A percentile compares a stretch with the other conserved stretches of the same genome.
These are phyloP conservation scores for Epichloe coenophiala DNA, from an alignment of 2,329 filamentous ascomycete species.

Conservation along the genomic window DNA sequence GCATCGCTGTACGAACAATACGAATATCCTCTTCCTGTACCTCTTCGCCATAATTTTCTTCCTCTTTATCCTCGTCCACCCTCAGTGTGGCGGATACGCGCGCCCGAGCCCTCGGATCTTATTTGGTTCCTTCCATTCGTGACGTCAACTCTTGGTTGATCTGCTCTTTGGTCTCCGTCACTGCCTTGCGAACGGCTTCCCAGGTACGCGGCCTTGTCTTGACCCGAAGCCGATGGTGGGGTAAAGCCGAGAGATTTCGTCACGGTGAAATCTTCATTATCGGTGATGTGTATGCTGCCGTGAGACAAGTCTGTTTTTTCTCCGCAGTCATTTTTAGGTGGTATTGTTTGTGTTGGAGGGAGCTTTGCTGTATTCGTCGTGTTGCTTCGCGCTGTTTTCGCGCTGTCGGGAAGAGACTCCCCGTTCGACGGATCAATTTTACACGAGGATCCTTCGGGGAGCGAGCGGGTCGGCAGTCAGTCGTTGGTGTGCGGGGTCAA, in stretches of 20 bases:
- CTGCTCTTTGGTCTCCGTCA: conserved; percentile 44
- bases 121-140: conserved; percentile 63
- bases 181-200: conserved; percentile 40
- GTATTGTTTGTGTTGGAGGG: neutral
- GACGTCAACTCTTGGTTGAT: conserved; percentile 60
- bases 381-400: neutral
- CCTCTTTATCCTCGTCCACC: conserved; percentile 45
- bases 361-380: neutral
- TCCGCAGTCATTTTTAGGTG: neutral
- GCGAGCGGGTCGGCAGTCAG: too few relatives aligned
- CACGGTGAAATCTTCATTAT: conserved; percentile 33
- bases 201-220: conserved; percentile 47
- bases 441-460: neutral
- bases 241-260: conserved; percentile 20
- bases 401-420: too few relatives aligned
- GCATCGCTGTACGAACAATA: neutral
- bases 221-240: conserved; percentile 21
- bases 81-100: conserved; percentile 9
- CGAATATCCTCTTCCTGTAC: conserved; percentile 49
- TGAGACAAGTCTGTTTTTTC: conserved; percentile 17
- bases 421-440: too few relatives aligned
- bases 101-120: conserved; percentile 28
- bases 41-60: conserved; percentile 80
- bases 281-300: conserved; percentile 36
- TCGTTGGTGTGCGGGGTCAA: neutral